Evolutionary conservation across 2,329 filamentous ascomycete genomes (phyloP).

Genomic region (Aspergillus pseudotamarii): DNA sequence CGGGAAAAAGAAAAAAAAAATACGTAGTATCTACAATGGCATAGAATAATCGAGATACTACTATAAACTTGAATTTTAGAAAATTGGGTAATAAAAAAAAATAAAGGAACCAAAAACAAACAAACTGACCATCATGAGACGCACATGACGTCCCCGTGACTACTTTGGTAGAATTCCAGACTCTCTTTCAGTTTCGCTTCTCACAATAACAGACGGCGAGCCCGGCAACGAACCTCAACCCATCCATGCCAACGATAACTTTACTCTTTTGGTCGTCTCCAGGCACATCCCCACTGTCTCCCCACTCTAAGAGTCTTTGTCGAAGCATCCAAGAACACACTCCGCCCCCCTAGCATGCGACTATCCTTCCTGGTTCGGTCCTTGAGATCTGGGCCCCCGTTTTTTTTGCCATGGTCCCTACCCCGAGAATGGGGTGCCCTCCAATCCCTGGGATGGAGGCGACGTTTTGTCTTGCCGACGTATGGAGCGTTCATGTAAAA

Average conservation of each 20-base stretch:
- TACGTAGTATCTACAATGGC: background rate
- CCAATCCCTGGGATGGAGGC: constrained; percentile 21
- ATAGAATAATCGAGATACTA: background rate
- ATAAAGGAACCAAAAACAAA: background rate
- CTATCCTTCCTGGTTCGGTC: constrained; percentile 26
- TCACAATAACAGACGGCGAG: background rate
- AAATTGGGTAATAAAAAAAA: background rate
- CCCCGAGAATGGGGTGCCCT: constrained; percentile 19
- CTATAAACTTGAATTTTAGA: background rate
- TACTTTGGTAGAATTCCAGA: background rate
- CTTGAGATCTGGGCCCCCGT: constrained; percentile 36
- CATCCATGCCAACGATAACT: background rate
- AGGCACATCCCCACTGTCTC: constrained; percentile 27
- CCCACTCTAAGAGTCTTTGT: constrained; percentile 27
- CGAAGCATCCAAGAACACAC: constrained; percentile 27
- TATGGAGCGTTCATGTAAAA: constrained; percentile 9
- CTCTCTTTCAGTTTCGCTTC: background rate
- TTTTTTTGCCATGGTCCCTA: constrained; percentile 26
- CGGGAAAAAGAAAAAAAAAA: background rate
- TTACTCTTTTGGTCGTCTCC: constrained; percentile 6
- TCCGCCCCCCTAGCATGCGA: constrained; percentile 25
- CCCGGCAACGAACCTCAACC: background rate
- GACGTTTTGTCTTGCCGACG: constrained; percentile 15
- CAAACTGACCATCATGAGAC: background rate
- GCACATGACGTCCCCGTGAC: constrained; percentile 6